Base-by-base conservation (phyloP, 768 basidiomycete genomes). In the Pleurotus giganteus region DNA sequence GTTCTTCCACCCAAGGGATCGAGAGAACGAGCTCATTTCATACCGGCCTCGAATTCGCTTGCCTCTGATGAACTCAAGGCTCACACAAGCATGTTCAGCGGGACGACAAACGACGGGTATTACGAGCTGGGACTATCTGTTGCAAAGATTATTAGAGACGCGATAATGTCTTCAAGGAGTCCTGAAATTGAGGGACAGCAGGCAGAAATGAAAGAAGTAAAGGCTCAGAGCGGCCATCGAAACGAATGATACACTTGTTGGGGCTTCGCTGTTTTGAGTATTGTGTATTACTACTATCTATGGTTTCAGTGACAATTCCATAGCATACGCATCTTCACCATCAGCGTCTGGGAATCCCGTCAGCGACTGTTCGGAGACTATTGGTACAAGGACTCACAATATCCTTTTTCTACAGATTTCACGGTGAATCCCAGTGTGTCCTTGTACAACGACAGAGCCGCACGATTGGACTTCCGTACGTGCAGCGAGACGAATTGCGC, bases 381-480 rank as follows among this genome's bases (percentile, higher is more conserved):
- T n/a, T n/a, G 3, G 39, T n/a, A 8, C 5, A n/a, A 44, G n/a
- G 12, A 68, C 75, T 57, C 67, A 95, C 94, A 99, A 61, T 99
- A 98, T 62, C 83, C 85, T 70, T 92, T 91, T 68, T 98, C 96
- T 54, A 95, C 85, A 44, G 82, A 84, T 59, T 89, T 85, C 5
- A 96, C 86, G 1, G 85, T 82, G 73, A 98, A 98, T 0, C 94
- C 95, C 13, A 98, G 75, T 6, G 92, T 89, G 65, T 98, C 96
- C 53, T 84, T 81, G 66, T 98, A 98, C 54, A 98, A 73, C 8
- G 80, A 81, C 45, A 98, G 75, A 0, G 96, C 96, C 0, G 96
- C 96, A 41, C 94, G 83, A 66, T 98, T 98, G 11, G 94, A 94
- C 69, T 96, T 94, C 47, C 96, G 82, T 32, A 98, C 96, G 64